These are phyloP conservation scores for Irpex sp. DNA, from an alignment of 1,284 basidiomycete genomes.

Conservation along the genomic window DNA sequence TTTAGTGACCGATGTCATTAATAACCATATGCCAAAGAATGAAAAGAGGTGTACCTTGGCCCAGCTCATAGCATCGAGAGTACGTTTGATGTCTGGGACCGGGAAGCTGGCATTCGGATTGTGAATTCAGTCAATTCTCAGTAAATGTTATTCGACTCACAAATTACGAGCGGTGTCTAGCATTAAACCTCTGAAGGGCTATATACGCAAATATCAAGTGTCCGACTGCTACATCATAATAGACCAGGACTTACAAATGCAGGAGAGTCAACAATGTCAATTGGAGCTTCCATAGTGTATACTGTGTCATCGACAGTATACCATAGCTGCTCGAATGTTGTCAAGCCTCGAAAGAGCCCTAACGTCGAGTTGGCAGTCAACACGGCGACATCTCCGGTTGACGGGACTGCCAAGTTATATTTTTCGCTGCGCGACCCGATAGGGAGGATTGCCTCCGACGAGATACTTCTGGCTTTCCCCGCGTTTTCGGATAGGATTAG, in stretches of 20 bases:
- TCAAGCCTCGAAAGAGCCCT: conserved; percentile 76
- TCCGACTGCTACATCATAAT: not conserved
- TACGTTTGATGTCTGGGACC: conserved; percentile 61
- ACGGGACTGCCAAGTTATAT: conserved; percentile 62
- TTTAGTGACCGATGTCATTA: no score
- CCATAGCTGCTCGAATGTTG: conserved; percentile 82
- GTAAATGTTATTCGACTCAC: conserved; percentile 7
- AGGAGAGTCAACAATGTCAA: conserved; percentile 57
- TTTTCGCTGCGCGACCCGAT: conserved; percentile 57
- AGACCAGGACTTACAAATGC: conserved; percentile 45
- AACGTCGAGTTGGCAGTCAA: conserved; percentile 70
- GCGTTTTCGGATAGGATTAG: conserved; percentile 36
- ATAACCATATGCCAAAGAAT: no score
- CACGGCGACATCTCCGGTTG: conserved; percentile 51
- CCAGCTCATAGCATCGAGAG: conserved; percentile 82
- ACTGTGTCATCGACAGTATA: conserved; percentile 44
- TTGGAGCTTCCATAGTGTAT: conserved; percentile 59
- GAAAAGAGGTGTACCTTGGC: conserved; percentile 56
- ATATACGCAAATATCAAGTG: not conserved
- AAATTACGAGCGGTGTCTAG: conserved; percentile 75
- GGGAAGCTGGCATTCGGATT: conserved; percentile 44
- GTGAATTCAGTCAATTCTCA: not conserved
- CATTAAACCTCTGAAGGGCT: conserved; percentile 78
- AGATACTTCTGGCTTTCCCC: conserved; percentile 33
- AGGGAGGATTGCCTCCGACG: conserved; percentile 47